Conservation (phyloP, 768 basidiomycete species). For the Nidularia pulvinata region DNA sequence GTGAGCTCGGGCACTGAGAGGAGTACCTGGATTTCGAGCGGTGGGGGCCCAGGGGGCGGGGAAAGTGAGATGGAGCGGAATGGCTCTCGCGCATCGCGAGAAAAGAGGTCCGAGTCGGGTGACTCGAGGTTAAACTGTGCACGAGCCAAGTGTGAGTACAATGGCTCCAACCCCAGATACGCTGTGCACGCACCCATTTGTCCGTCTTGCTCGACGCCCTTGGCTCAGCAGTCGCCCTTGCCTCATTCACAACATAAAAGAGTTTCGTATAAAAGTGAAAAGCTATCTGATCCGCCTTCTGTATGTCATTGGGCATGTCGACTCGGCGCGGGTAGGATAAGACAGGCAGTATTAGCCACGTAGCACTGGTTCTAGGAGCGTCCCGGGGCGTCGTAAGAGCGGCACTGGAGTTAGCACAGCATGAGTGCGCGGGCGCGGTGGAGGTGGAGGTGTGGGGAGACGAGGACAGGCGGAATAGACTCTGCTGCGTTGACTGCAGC, state of each 20-base stretch:
- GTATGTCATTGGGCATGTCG: slow-evolving; percentile 38
- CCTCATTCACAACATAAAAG: slow-evolving; percentile 71
- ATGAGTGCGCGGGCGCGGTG: too few relatives aligned
- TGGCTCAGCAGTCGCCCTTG: slow-evolving; percentile 58
- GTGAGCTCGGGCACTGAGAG: slow-evolving; percentile 68
- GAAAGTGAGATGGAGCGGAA: slow-evolving; percentile 59
- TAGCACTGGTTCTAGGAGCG: too few relatives aligned
- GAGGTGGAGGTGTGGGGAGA: too few relatives aligned
- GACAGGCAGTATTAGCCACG: too few relatives aligned
- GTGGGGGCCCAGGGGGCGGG: slow-evolving; percentile 32
- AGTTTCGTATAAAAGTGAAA: slow-evolving; percentile 85
- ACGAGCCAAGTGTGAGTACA: neutral
- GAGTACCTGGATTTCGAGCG: slow-evolving; percentile 70
- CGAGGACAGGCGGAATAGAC: too few relatives aligned
- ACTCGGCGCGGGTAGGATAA: too few relatives aligned
- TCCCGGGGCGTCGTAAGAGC: too few relatives aligned
- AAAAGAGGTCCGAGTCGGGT: slow-evolving; percentile 70
- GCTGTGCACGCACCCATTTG: slow-evolving; percentile 73
- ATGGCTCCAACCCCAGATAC: neutral
- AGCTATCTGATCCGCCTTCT: slow-evolving; percentile 85
- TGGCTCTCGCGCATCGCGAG: slow-evolving; percentile 54
- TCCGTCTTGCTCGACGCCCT: slow-evolving; percentile 53
- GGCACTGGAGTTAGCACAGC: too few relatives aligned
- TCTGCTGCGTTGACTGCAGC: too few relatives aligned
- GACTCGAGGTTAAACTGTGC: slow-evolving; percentile 83